phyloP scores from a whole-genome alignment of 495 filamentous ascomycete genomes.

The Chaetomium fimeti region DNA sequence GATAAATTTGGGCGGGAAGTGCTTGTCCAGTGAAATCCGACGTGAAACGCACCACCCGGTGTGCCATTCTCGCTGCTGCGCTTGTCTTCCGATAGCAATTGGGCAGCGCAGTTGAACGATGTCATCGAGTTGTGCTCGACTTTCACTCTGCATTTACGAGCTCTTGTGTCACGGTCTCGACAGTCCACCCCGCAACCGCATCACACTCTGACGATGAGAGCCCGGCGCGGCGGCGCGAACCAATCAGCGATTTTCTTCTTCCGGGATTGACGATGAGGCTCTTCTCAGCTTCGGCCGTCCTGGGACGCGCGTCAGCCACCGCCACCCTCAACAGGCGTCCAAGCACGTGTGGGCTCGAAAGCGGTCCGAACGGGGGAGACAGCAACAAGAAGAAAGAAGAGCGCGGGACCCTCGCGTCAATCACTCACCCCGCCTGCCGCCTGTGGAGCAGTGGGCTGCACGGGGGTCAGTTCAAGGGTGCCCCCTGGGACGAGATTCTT shows the following conservation, averaged over 20 bases:
- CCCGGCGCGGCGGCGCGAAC: neutral
- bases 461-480: neutral
- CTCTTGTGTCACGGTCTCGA: conserved; percentile 5
- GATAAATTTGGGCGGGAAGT: neutral
- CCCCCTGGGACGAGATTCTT: neutral
- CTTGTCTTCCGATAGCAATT: neutral
- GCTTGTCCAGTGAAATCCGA: neutral
- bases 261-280: conserved; percentile 19
- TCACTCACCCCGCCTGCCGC: conserved; percentile 1
- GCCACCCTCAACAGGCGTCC: neutral
- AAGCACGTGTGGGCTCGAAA: neutral
- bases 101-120: neutral
- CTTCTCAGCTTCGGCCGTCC: neutral
- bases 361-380: neutral
- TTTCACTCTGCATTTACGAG: conserved; percentile 7
- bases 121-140: neutral
- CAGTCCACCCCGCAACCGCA: neutral
- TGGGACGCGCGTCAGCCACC: neutral
- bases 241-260: conserved; percentile 16
- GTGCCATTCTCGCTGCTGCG: neutral
- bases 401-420: conserved; percentile 1
- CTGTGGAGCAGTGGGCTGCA: neutral
- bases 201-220: neutral
- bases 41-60: neutral
- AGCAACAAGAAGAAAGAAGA: neutral